Percentiles rank a stretch among this genome's conserved stretches.
These are phyloP conservation scores for Phycomyces blakesleeanus DNA, from an alignment of 192 early-diverging fungal species.

Conservation along the genomic window DNA sequence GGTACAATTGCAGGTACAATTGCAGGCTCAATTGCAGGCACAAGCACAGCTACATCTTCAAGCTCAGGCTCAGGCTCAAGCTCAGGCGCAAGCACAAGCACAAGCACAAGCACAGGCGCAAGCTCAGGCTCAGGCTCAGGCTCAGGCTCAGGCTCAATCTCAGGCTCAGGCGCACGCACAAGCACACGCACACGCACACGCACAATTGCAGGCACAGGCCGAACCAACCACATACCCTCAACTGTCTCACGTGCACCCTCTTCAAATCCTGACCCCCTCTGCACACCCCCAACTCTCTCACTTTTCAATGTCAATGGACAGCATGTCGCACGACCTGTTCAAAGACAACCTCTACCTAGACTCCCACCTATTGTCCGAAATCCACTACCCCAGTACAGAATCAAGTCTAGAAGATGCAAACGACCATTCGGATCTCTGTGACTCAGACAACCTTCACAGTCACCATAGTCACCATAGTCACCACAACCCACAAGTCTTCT, in stretches of 20 bases:
- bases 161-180: too few relatives aligned
- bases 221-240: not conserved
- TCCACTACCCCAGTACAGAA: not conserved
- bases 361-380: not conserved
- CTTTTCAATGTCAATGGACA: conserved; percentile 4
- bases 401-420: not conserved
- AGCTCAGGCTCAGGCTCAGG: too few relatives aligned
- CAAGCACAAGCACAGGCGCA: too few relatives aligned
- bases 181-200: too few relatives aligned
- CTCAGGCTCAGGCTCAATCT: too few relatives aligned
- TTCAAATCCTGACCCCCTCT: conserved; percentile 10
- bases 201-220: too few relatives aligned
- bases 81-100: too few relatives aligned
- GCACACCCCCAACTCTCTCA: not conserved
- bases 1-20: too few relatives aligned
- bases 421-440: not conserved
- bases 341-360: not conserved
- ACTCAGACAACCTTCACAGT: not conserved
- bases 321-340: not conserved
- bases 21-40: too few relatives aligned
- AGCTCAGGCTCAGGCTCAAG: too few relatives aligned
- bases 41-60: too few relatives aligned
- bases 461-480: too few relatives aligned
- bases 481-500: not conserved
- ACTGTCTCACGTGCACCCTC: conserved; percentile 12